Evolutionary conservation across 1,139 yeast genomes (phyloP), one percentile per base, ranked within the genome.

Genomic region (Candida labiduridarum): DNA sequence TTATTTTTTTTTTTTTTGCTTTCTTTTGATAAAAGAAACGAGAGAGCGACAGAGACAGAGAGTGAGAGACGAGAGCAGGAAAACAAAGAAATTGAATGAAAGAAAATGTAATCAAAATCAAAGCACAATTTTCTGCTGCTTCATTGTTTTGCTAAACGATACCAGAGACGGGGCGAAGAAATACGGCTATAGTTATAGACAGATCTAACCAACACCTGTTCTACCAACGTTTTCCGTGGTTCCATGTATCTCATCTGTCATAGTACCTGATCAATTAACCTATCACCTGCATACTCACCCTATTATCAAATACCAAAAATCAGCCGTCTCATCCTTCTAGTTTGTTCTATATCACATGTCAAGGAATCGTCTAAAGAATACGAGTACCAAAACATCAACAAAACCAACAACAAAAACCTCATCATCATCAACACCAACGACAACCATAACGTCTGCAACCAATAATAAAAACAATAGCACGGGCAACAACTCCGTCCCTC

Each of bases 1-100:
- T 19, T 19, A 38, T 14, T 11, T 16, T 38, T 18, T 38, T 19
- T 19, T 38, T 19, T 38, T 2, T 38, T 19, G 10, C 10, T 16
- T 19, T 38, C 10, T 18, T 19, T 22, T 22, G 31, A 38, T 38
- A 38, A 38, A 38, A 36, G 40, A 36, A 36, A 36, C 40, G 40
- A 36, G 40, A 18, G 25, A 16, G 11, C n/a, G 22, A 34, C 12
- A 36, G 11, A 36, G 11, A 19, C n/a, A 36, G 9, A 18, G n/a
- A 19, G 18, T 8, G 14, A 9, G 7, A 19, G 18, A 10, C 16
- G 18, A 36, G 16, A 6, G 14, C 3, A 11, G 14, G 34, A 30
- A 30, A 11, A 30, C 14, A 30, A 11, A 34, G 38, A 34, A 34
- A 10, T 34, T 15, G 18, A 18, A 18, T 16, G 40, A 36, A 36